A percentile compares a stretch with the other conserved stretches of the same genome.
Evolutionary conservation across 345 rosid genomes (phyloP).

Genomic region (Rhizophora mangle): DNA sequence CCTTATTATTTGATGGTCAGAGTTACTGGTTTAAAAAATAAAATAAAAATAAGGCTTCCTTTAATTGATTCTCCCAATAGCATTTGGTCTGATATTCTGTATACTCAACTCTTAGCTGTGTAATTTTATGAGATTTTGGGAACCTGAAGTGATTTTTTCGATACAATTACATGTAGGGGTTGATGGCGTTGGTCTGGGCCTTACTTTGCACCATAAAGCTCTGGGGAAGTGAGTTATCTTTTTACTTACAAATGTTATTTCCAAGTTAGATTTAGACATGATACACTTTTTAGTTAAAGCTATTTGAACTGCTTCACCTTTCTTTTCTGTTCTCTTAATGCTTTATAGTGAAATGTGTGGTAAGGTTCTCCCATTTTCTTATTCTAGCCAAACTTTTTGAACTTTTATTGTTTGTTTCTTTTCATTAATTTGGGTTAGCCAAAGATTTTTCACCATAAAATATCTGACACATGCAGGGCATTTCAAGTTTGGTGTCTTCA

Average conservation of each 20-base stretch:
- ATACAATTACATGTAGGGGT: slow-evolving; percentile 37
- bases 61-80: neutral
- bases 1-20: neutral
- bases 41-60: neutral
- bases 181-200: slow-evolving; percentile 82
- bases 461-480: slow-evolving; percentile 45
- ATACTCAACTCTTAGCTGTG: neutral
- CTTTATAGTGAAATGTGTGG: too few relatives aligned
- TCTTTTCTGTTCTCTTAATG: too few relatives aligned
- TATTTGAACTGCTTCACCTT: neutral
- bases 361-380: neutral
- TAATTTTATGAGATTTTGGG: neutral
- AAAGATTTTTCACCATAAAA: neutral
- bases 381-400: neutral
- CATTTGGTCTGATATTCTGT: neutral
- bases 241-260: neutral
- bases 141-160: neutral
- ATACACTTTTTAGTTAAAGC: too few relatives aligned
- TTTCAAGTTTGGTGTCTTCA: slow-evolving; percentile 83
- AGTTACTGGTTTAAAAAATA: neutral
- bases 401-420: neutral
- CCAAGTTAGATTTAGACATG: too few relatives aligned
- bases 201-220: slow-evolving; percentile 76
- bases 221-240: slow-evolving; percentile 71
- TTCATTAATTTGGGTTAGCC: neutral